Evolutionary conservation across 495 filamentous ascomycete species (phyloP).

Genomic region (Astrocystis sublimbata): DNA sequence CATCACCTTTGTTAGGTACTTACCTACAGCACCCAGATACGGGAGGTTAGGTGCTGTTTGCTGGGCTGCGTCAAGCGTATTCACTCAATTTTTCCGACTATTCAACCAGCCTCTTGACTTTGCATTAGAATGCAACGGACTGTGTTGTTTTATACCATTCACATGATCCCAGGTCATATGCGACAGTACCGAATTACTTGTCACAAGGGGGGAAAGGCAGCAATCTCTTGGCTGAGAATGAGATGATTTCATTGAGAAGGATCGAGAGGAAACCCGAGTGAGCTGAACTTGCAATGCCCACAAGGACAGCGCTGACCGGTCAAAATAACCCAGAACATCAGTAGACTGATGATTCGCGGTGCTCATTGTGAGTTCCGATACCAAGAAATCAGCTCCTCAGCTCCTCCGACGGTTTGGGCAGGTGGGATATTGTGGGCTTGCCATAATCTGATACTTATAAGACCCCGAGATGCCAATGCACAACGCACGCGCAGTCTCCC

Average conservation of each 20-base stretch:
- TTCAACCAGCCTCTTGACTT: too few species aligned
- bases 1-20: too few species aligned
- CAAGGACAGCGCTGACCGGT: not conserved
- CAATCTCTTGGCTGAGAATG: too few species aligned
- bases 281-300: not conserved
- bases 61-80: too few species aligned
- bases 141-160: not conserved
- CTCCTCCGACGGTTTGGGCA: not conserved
- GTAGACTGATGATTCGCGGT: not conserved
- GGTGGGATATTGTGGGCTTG: not conserved
- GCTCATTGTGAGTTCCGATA: not conserved
- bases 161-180: not conserved
- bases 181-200: not conserved
- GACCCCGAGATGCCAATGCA: not conserved
- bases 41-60: too few species aligned
- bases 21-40: too few species aligned
- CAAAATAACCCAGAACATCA: not conserved
- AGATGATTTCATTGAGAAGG: not conserved
- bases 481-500: slow-evolving; percentile 8
- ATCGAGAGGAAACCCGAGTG: not conserved
- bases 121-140: too few species aligned
- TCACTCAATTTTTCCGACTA: not conserved
- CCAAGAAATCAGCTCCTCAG: not conserved
- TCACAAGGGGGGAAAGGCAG: not conserved
- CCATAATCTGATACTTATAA: not conserved